A percentile compares a stretch with the other conserved stretches of the same genome.
Conservation (phyloP, 768 basidiomycete species). For the Hygrocybe punicea region DNA sequence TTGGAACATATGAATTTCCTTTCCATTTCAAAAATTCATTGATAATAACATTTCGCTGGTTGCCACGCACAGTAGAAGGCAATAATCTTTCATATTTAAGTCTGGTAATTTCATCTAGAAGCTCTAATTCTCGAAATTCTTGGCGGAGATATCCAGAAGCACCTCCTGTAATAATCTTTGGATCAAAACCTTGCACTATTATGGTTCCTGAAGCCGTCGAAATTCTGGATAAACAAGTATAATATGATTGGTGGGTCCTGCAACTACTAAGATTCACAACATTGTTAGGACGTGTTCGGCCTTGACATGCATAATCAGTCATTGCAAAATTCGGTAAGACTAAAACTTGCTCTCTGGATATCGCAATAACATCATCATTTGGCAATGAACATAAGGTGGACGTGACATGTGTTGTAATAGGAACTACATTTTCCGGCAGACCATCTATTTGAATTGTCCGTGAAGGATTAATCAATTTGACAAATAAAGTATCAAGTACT, state of each 20-base stretch:
- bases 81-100: slow-evolving; percentile 3
- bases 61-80: slow-evolving; percentile 11
- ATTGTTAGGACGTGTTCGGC: slow-evolving; percentile 29
- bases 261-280: slow-evolving; percentile 21
- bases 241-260: slow-evolving; percentile 5
- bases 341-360: neutral
- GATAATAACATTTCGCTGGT: slow-evolving; percentile 29
- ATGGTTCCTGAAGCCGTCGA: slow-evolving; percentile 23
- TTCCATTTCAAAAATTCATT: slow-evolving; percentile 24
- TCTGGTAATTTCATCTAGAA: slow-evolving; percentile 15
- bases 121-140: slow-evolving; percentile 15
- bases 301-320: slow-evolving; percentile 37
- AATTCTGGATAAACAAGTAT: slow-evolving; percentile 19
- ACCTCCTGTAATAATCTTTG: slow-evolving; percentile 17
- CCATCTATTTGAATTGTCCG: too few species aligned
- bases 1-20: slow-evolving; percentile 17
- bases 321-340: slow-evolving; percentile 27
- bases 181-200: slow-evolving; percentile 27
- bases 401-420: slow-evolving; percentile 3
- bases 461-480: too few species aligned
- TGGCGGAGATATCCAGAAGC: slow-evolving; percentile 2
- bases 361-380: neutral
- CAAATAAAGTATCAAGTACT: too few species aligned
- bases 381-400: slow-evolving; percentile 12
- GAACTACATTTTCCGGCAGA: neutral